Evolutionary conservation across 2,329 filamentous ascomycete species (phyloP).

Genomic region (Colletotrichum sansevieriae): DNA sequence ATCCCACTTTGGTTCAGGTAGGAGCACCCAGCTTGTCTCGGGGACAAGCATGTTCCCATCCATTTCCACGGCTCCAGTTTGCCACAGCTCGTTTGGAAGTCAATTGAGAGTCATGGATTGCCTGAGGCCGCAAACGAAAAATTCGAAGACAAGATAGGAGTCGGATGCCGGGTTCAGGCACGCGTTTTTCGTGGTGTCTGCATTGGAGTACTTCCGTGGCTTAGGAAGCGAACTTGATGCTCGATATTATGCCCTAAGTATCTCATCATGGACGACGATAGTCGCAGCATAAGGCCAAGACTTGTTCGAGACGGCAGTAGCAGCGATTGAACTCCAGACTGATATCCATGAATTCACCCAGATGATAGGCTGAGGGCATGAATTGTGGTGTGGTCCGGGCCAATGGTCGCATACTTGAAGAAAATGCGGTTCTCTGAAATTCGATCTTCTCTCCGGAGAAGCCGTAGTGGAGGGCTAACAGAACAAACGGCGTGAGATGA

Average conservation of each 20-base stretch:
- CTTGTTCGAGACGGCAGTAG: background rate
- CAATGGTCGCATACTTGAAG: conserved; percentile 2
- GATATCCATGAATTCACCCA: background rate
- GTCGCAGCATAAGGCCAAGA: background rate
- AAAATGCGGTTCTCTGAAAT: conserved; percentile 1
- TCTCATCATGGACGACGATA: background rate
- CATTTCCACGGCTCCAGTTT: background rate
- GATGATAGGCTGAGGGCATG: conserved; percentile 5
- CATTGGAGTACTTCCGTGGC: background rate
- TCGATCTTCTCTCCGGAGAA: conserved; percentile 16
- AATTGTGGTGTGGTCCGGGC: conserved; percentile 26
- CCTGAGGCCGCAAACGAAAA: background rate
- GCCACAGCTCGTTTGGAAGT: conserved; percentile 1
- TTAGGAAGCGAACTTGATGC: background rate
- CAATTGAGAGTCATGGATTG: background rate
- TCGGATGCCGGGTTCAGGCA: background rate
- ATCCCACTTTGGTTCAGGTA: background rate
- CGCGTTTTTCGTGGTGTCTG: background rate
- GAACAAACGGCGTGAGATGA: conserved; percentile 5
- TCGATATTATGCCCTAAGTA: background rate
- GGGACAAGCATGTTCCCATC: background rate
- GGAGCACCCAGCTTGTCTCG: background rate
- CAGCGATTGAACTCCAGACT: background rate
- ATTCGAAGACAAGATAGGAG: conserved; percentile 26
- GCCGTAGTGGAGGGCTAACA: conserved; percentile 26